Conservation (phyloP, 768 basidiomycete genomes). For the Agaricus bisporus region DNA sequence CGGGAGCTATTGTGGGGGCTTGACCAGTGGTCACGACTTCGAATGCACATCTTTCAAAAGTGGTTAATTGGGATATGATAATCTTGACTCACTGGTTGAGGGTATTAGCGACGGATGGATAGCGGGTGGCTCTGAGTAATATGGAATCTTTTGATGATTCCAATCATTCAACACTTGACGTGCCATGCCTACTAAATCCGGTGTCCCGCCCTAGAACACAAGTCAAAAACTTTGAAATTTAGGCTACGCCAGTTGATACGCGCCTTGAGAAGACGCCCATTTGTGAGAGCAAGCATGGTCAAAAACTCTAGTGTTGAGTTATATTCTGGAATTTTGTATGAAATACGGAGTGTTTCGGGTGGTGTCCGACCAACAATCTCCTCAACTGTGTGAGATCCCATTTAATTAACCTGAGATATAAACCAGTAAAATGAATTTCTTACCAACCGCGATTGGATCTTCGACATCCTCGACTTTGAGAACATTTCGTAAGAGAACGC, state of each 20-base stretch:
- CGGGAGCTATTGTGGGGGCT: conserved; percentile 45
- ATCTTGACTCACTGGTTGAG: conserved; percentile 29
- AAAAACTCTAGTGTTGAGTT: conserved; percentile 74
- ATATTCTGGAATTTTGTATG: conserved; percentile 82
- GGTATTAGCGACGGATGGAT: conserved; percentile 77
- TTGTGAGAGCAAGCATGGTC: conserved; percentile 81
- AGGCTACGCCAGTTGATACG: neutral
- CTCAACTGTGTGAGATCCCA: conserved; percentile 51
- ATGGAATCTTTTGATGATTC: conserved; percentile 95
- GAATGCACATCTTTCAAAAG: neutral
- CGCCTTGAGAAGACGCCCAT: conserved; percentile 82
- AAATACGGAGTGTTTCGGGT: conserved; percentile 62
- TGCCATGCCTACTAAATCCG: conserved; percentile 78
- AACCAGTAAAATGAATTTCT: conserved; percentile 19
- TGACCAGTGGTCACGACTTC: conserved; percentile 11
- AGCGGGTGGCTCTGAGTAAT: conserved; percentile 73
- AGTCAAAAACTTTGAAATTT: no score
- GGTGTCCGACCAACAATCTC: conserved; percentile 77
- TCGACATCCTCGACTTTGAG: conserved; percentile 87
- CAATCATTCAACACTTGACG: conserved; percentile 83
- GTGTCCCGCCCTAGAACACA: conserved; percentile 70
- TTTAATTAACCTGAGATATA: neutral
- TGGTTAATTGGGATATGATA: neutral
- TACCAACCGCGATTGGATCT: conserved; percentile 87
- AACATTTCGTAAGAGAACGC: conserved; percentile 80